Conservation (phyloP, 441 rosid genomes). For the Eruca vesicaria region DNA sequence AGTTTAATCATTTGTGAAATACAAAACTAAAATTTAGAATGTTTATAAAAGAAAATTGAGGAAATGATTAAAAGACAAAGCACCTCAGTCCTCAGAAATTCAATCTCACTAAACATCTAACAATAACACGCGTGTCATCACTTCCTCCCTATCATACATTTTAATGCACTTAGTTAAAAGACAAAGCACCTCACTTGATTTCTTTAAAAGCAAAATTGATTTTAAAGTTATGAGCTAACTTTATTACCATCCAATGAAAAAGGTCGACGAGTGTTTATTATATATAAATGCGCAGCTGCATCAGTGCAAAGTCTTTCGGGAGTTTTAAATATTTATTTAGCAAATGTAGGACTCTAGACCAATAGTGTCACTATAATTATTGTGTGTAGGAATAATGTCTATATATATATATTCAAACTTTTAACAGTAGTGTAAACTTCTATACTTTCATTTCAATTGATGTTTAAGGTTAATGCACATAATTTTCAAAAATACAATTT, state of each 20-base stretch:
- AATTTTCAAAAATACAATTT: too few relatives aligned
- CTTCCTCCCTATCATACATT: neutral
- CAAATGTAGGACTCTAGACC: neutral
- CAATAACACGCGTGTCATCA: neutral
- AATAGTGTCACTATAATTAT: neutral
- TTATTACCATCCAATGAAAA: conserved; percentile 2
- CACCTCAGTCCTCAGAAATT: neutral
- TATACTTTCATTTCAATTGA: neutral
- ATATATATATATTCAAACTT: neutral
- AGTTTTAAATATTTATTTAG: neutral
- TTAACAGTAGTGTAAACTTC: neutral
- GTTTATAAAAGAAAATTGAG: neutral
- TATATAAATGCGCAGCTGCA: conserved; percentile 1
- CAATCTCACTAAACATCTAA: neutral
- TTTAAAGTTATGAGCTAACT: neutral
- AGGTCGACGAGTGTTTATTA: neutral
- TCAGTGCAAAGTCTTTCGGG: neutral
- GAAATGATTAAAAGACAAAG: neutral
- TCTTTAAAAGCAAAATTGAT: neutral
- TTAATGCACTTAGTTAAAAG: neutral
- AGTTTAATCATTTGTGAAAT: neutral
- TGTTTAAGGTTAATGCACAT: too few relatives aligned
- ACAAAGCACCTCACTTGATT: neutral
- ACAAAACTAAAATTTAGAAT: neutral
- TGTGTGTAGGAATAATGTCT: neutral